phyloP scores from a whole-genome alignment of 768 basidiomycete genomes.

The Suillus americanus region DNA sequence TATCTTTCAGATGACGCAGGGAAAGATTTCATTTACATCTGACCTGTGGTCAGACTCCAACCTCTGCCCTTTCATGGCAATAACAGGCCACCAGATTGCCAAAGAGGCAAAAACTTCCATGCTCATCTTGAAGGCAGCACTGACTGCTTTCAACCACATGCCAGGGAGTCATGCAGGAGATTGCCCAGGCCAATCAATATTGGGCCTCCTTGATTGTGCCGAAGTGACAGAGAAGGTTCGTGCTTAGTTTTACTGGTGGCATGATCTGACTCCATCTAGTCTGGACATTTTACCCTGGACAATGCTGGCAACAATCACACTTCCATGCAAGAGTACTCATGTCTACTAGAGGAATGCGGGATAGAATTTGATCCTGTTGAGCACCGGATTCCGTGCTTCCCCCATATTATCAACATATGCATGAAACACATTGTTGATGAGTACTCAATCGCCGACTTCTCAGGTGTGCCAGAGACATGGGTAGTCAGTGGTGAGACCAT shows the following conservation, averaged over 20 bases:
- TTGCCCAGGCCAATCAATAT: background rate
- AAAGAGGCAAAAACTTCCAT: background rate
- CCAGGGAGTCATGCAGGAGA: slow-evolving; percentile 14
- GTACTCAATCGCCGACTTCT: too few species aligned
- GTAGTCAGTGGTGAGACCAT: too few species aligned
- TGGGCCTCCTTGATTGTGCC: slow-evolving; percentile 2
- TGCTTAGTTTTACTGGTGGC: background rate
- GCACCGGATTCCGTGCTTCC: too few species aligned
- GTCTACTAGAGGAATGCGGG: too few species aligned
- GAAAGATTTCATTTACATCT: slow-evolving; percentile 24
- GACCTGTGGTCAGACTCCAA: slow-evolving; percentile 35
- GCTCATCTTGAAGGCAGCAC: background rate
- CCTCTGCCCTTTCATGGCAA: slow-evolving; percentile 28
- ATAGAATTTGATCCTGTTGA: too few species aligned
- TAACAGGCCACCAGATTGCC: slow-evolving; percentile 32
- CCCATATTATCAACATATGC: too few species aligned
- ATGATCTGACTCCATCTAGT: slow-evolving; percentile 8
- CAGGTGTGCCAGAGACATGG: too few species aligned
- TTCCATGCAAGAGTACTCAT: too few species aligned
- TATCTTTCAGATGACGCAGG: background rate
- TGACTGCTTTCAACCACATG: slow-evolving; percentile 17
- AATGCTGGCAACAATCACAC: too few species aligned
- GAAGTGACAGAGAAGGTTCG: background rate
- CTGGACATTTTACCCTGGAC: too few species aligned
- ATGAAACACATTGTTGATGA: too few species aligned